These are phyloP conservation scores for Ilyonectria robusta DNA, from an alignment of 2,329 filamentous ascomycete species.

Conservation along the genomic window DNA sequence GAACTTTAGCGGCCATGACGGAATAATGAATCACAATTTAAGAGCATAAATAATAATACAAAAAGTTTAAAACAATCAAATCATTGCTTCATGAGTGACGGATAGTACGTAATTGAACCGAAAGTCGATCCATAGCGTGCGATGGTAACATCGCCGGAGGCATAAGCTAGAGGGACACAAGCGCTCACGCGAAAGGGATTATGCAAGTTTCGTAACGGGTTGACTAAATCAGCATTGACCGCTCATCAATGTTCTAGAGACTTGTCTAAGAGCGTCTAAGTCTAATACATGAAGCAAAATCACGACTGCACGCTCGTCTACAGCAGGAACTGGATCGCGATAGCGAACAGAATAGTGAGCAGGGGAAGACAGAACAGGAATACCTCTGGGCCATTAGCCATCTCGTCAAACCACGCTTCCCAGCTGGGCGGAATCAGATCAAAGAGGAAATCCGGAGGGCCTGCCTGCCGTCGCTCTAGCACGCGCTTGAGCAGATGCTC, in stretches of 20 bases:
- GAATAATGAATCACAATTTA: slow-evolving; percentile 25
- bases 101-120: not conserved
- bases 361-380: slow-evolving; percentile 23
- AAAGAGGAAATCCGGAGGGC: slow-evolving; percentile 31
- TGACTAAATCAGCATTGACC: not conserved
- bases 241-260: not conserved
- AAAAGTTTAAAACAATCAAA: not conserved
- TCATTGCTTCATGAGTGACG: not conserved
- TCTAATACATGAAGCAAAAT: not conserved
- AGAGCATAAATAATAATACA: slow-evolving; percentile 7
- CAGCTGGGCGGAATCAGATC: slow-evolving; percentile 30
- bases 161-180: no score
- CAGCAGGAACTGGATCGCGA: not conserved
- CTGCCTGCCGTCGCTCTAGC: slow-evolving; percentile 27
- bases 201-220: no score
- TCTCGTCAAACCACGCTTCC: slow-evolving; percentile 36
- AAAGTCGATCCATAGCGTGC: no score
- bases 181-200: no score
- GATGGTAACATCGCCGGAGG: no score
- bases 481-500: slow-evolving; percentile 41
- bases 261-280: not conserved
- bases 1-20: slow-evolving; percentile 30
- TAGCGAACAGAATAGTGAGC: slow-evolving; percentile 2
- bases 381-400: slow-evolving; percentile 15
- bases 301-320: not conserved